phyloP scores from a whole-genome alignment of 2,329 filamentous ascomycete genomes.

The Capronia epimyces region DNA sequence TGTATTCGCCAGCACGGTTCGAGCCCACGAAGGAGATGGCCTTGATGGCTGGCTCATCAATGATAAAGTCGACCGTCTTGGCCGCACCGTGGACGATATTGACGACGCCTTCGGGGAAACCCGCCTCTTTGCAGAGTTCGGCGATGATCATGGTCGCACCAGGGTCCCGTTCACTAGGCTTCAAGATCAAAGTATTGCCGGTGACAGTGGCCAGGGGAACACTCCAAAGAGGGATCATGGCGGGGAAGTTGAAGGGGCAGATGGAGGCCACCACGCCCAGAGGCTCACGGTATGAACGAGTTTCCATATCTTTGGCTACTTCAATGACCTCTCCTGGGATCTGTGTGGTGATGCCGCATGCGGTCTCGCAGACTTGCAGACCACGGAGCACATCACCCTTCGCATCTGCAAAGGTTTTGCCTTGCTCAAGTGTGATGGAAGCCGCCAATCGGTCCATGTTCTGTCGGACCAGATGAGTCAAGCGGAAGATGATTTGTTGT shows the following conservation, averaged over 20 bases:
- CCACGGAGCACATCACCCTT: conserved; percentile 61
- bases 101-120: conserved; percentile 60
- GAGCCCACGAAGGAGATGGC: conserved; percentile 63
- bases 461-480: conserved; percentile 56
- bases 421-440: conserved; percentile 62
- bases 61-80: conserved; percentile 63
- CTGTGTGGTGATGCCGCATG: conserved; percentile 62
- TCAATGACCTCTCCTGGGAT: conserved; percentile 62
- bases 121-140: conserved; percentile 58
- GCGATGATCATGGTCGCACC: conserved; percentile 62
- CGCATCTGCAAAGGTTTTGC: conserved; percentile 64
- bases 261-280: conserved; percentile 61
- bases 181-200: conserved; percentile 60
- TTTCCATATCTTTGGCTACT: conserved; percentile 67
- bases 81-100: conserved; percentile 62
- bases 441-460: conserved; percentile 62
- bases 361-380: conserved; percentile 61
- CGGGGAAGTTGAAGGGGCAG: conserved; percentile 65
- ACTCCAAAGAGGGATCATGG: conserved; percentile 65
- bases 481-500: conserved; percentile 64
- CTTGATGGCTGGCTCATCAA: conserved; percentile 64
- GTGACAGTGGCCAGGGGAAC: conserved; percentile 61
- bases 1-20: conserved; percentile 65
- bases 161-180: conserved; percentile 62
- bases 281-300: conserved; percentile 60